A percentile compares a stretch with the other conserved stretches of the same genome.
Conservation (phyloP, 2,329 filamentous ascomycete species). For the Diplocarpon rosae region DNA sequence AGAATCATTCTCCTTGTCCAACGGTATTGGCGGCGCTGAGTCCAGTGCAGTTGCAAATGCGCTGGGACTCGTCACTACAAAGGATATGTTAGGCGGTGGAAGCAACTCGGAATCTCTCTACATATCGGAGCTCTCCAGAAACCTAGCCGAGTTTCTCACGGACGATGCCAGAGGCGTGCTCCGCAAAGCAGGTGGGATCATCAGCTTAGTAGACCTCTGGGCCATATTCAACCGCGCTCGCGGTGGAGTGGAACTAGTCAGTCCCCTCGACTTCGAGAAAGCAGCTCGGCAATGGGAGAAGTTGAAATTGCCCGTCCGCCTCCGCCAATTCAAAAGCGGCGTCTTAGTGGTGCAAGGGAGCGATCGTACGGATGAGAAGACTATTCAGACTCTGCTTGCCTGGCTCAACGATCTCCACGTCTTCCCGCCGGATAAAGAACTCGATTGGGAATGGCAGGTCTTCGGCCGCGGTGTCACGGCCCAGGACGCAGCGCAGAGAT, state of each 20-base stretch:
- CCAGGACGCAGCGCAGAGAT: slow-evolving; percentile 77
- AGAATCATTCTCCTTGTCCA: slow-evolving; percentile 64
- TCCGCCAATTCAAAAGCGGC: slow-evolving; percentile 84
- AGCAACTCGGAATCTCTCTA: slow-evolving; percentile 72
- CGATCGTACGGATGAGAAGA: slow-evolving; percentile 85
- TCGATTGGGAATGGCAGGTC: slow-evolving; percentile 61
- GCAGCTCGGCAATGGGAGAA: slow-evolving; percentile 82
- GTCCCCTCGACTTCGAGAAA: slow-evolving; percentile 82
- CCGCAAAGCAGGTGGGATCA: slow-evolving; percentile 72
- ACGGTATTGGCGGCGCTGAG: slow-evolving; percentile 50
- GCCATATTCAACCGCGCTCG: slow-evolving; percentile 88
- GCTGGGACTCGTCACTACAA: slow-evolving; percentile 83
- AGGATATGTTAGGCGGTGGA: slow-evolving; percentile 78
- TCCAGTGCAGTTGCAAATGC: slow-evolving; percentile 66
- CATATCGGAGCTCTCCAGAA: slow-evolving; percentile 73
- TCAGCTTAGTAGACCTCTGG: slow-evolving; percentile 85
- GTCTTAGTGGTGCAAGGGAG: slow-evolving; percentile 86
- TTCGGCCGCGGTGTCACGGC: slow-evolving; percentile 84
- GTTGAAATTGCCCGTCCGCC: slow-evolving; percentile 71
- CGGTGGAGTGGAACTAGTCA: slow-evolving; percentile 89
- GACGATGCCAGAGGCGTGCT: slow-evolving; percentile 74
- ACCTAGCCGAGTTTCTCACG: slow-evolving; percentile 78
- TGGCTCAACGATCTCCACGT: slow-evolving; percentile 70
- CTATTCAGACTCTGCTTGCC: slow-evolving; percentile 59
- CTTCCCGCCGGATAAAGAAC: slow-evolving; percentile 51